Evolutionary conservation across 2,329 filamentous ascomycete genomes (phyloP), one percentile per base, ranked within the genome.

Genomic region (Emergomyces africanus): DNA sequence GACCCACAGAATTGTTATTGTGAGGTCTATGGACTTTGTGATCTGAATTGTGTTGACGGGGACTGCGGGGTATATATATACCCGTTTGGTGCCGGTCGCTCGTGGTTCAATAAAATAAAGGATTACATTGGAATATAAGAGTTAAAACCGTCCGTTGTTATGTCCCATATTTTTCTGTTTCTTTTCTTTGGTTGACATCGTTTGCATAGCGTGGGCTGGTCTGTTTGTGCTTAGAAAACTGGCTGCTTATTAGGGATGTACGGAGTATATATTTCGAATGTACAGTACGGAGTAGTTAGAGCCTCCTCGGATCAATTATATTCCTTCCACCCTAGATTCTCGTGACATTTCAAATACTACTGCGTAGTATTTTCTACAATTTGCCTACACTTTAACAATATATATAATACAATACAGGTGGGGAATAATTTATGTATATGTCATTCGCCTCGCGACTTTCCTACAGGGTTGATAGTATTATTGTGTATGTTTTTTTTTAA

Each of bases 11-110:
- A 62, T 6, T 67, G 65, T 44, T 68, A 67, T 60, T 68, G 66
- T 42, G 59, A 58, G 14, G 66, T 65, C 2, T 68, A 68, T 57
- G 63, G 65, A 0, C 64, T 64, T 54, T 68, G 66, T 56, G 55
- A 68, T 54, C 61, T 67, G 9, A 49, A 57, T 23, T 57, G 55
- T 18, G 42, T 48, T 18, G 8, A 48, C 20, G 55, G 55, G 39
- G 55, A 57, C 14, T 57, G 55, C 33, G 55, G 55, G 14, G 55
- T 57, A n/a, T 57, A 57, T 57, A 25, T 28, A 35, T 57, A 57
- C 30, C 55, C 55, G 15, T 57, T 57, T 57, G 55, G 55, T 9
- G 42, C 44, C 2, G 55, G 55, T 18, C 30, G 44, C 20, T 57
- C 55, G 9, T 57, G 37, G 28, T 57, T 57, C 18, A 57, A 57